Evolutionary conservation across 2,329 filamentous ascomycete species (phyloP).

Genomic region (Monosporascus sp.): DNA sequence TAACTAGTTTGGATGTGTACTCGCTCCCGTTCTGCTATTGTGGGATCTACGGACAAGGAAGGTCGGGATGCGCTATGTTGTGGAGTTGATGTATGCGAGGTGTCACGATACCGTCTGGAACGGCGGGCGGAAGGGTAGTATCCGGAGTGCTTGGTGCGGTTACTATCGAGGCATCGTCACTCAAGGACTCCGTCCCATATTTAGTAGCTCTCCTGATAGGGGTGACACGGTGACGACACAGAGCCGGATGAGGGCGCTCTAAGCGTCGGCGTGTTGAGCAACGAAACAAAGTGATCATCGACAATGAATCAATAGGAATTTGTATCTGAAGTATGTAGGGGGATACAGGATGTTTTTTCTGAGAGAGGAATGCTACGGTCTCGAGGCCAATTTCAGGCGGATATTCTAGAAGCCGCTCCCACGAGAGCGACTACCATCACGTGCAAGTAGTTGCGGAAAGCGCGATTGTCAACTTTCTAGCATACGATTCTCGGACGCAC

Average conservation of each 20-base stretch:
- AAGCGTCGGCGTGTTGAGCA: background rate
- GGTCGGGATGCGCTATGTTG: conserved; percentile 16
- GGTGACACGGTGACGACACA: background rate
- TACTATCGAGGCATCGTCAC: conserved; percentile 7
- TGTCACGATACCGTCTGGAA: conserved; percentile 29
- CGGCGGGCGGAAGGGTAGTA: conserved; percentile 7
- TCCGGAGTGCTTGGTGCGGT: conserved; percentile 3
- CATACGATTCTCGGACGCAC: conserved; percentile 21
- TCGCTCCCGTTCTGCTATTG: conserved; percentile 17
- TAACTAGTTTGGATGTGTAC: conserved; percentile 24
- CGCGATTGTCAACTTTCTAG: conserved; percentile 9
- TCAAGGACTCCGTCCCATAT: background rate
- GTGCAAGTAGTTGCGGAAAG: conserved; percentile 10
- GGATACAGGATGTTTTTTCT: background rate
- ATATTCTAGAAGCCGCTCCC: background rate
- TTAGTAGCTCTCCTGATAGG: background rate
- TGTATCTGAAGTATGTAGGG: background rate
- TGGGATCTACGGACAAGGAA: conserved; percentile 9
- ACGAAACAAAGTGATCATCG: background rate
- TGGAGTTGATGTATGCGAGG: conserved; percentile 29
- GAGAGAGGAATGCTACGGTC: background rate
- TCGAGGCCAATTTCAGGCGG: conserved; percentile 8
- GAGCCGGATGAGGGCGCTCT: no score
- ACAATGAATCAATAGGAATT: no score
- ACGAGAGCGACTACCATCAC: background rate